Evolutionary conservation across 176 grass and related monocot species (phyloP).

Genomic region (Alopecurus myosuroides): DNA sequence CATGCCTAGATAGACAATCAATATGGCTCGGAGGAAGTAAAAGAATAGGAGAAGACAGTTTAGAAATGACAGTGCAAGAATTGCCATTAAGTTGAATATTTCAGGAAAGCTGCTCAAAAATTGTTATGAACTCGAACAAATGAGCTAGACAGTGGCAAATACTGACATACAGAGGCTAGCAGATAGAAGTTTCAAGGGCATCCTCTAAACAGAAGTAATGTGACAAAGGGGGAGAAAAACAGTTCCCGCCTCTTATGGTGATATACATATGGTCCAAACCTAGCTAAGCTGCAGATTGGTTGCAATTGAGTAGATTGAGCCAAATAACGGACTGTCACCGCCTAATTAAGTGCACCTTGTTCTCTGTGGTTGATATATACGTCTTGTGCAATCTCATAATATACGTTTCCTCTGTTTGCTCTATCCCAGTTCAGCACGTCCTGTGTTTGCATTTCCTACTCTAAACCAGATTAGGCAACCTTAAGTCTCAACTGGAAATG

Average conservation of each 20-base stretch:
- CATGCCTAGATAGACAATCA: too few species aligned
- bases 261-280: not conserved
- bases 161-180: not conserved
- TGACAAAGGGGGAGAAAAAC: not conserved
- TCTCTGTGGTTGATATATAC: not conserved
- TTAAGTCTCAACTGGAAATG: slow-evolving; percentile 1
- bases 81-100: too few species aligned
- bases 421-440: not conserved
- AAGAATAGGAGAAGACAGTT: too few species aligned
- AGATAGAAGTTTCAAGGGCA: not conserved
- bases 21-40: too few species aligned
- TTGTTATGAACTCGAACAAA: not conserved
- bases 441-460: not conserved
- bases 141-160: not conserved
- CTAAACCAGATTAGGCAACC: slow-evolving; percentile 2
- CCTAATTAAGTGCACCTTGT: not conserved
- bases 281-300: not conserved
- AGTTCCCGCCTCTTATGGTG: not conserved
- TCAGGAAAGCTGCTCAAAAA: not conserved
- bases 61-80: too few species aligned
- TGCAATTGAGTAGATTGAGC: not conserved
- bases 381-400: not conserved
- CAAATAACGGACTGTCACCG: not conserved
- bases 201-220: not conserved
- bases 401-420: not conserved